Base-by-base conservation (phyloP, 805 yeast genomes). In the Yamadazyma ubonensis region DNA sequence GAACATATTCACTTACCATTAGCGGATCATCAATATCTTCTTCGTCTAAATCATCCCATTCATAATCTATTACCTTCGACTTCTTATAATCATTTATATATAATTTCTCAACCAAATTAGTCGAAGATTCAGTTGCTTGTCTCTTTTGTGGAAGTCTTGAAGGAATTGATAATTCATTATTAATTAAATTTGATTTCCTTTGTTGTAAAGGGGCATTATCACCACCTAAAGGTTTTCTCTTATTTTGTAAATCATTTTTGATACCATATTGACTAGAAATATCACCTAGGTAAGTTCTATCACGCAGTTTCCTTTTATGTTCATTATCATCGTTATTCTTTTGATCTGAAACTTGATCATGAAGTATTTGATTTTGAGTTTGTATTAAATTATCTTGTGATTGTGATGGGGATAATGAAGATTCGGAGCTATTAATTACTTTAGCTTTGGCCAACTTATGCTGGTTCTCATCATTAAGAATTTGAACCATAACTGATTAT, bases 1-100 rank as follows among this genome's bases (percentile, higher is more conserved):
- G 76, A 40, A 86, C 96, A 61, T 90, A 91, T 67, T 91, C 99
- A 45, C 89, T 79, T 22, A 86, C 97, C 96, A 91, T 90, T 46
- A 86, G 50, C 38, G 75, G 86, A 57, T 84, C 91, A 48, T 79
- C 83, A 33, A 62, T 56, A 55, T 84, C 90, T 45, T 78, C 85
- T 21, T 72, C 76, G 53, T 84, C 93, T 44, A 83, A 65, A 58
- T 83, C 87, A 54, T 83, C 89, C 87, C 89, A 79, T 38, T 63
- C 69, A 51, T 73, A 71, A 46, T 71, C 79, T 36, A 60, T 52
- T 15, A 57, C 56, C 45, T 61, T 61, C 17, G 70, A 50, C 44
- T 69, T 69, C 45, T 69, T 69, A 52, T 59, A 61, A 18, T 46
- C 46, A 33, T 46, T 44, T 34, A 48, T 43, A 29, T 50, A 46